These are phyloP conservation scores for Fusarium nelsonii DNA, from an alignment of 2,329 filamentous ascomycete genomes.

Conservation along the genomic window DNA sequence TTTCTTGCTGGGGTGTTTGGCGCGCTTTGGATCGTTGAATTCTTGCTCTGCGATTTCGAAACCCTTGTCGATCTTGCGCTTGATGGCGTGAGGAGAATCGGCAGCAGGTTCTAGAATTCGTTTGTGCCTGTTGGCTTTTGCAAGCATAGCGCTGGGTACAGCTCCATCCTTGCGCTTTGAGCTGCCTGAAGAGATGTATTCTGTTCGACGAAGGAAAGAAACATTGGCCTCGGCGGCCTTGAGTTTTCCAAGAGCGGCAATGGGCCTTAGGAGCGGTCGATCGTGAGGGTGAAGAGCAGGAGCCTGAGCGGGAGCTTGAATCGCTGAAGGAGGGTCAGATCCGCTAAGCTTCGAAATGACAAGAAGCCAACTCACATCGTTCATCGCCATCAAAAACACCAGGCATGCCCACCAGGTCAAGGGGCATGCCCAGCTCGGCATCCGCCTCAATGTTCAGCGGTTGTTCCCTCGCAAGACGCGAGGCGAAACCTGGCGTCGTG, in stretches of 20 bases:
- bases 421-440: slow-evolving; percentile 96
- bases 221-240: slow-evolving; percentile 81
- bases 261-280: slow-evolving; percentile 82
- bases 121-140: slow-evolving; percentile 51
- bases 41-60: slow-evolving; percentile 68
- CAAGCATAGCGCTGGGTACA: slow-evolving; percentile 55
- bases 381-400: slow-evolving; percentile 96
- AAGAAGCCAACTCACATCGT: slow-evolving; percentile 70
- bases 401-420: slow-evolving; percentile 94
- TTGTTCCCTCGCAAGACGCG: slow-evolving; percentile 88
- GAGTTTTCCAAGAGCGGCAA: slow-evolving; percentile 87
- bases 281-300: slow-evolving; percentile 85
- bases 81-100: slow-evolving; percentile 74
- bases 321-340: slow-evolving; percentile 67
- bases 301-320: slow-evolving; percentile 79
- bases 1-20: slow-evolving; percentile 71
- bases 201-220: slow-evolving; percentile 94
- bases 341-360: not conserved
- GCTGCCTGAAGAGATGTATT: slow-evolving; percentile 83
- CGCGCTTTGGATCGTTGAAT: slow-evolving; percentile 65
- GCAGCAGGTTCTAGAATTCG: slow-evolving; percentile 70
- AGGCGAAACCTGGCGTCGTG: slow-evolving; percentile 90
- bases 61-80: slow-evolving; percentile 73
- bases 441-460: slow-evolving; percentile 96
- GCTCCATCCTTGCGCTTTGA: slow-evolving; percentile 63